These are phyloP conservation scores for Cryptococcus sp. DNA, from an alignment of 1,284 basidiomycete species.

Conservation along the genomic window DNA sequence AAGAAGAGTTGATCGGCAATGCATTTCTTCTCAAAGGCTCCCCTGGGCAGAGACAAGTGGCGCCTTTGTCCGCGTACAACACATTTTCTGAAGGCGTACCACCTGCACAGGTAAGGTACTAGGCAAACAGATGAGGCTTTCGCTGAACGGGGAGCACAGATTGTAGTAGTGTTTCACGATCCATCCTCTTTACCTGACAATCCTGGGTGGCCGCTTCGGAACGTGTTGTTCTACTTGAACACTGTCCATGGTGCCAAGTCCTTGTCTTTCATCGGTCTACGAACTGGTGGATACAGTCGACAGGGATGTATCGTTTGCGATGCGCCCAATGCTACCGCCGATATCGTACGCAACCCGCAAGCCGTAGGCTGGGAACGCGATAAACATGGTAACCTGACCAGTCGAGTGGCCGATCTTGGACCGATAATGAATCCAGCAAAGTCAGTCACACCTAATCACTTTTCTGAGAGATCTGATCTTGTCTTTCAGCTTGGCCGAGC, in stretches of 20 bases:
- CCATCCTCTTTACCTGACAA: slow-evolving; percentile 75
- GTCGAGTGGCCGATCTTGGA: slow-evolving; percentile 86
- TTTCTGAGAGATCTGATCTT: not conserved
- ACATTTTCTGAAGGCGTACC: slow-evolving; percentile 58
- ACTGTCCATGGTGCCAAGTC: slow-evolving; percentile 58
- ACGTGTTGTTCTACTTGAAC: slow-evolving; percentile 79
- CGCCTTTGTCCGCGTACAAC: slow-evolving; percentile 62
- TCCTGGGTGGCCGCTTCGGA: slow-evolving; percentile 94
- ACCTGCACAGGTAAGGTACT: slow-evolving; percentile 4
- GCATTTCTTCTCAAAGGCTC: slow-evolving; percentile 31
- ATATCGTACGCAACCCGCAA: slow-evolving; percentile 35
- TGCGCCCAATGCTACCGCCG: not conserved
- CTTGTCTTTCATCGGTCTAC: slow-evolving; percentile 74
- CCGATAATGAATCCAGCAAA: slow-evolving; percentile 92
- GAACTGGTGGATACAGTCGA: slow-evolving; percentile 53
- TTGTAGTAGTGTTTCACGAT: slow-evolving; percentile 76
- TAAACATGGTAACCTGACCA: slow-evolving; percentile 75
- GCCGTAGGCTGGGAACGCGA: slow-evolving; percentile 97
- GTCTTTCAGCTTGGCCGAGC: slow-evolving; percentile 73
- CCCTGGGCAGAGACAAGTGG: slow-evolving; percentile 52
- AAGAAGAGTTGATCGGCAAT: not conserved
- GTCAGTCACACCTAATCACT: slow-evolving; percentile 25
- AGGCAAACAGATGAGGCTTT: not conserved
- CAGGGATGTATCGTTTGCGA: slow-evolving; percentile 16
- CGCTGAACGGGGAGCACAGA: slow-evolving; percentile 51